Evolutionary conservation across 108 stramenopile genomes (phyloP), one percentile per base, ranked within the genome.

Genomic region (Pseudonitzschia multiseries): DNA sequence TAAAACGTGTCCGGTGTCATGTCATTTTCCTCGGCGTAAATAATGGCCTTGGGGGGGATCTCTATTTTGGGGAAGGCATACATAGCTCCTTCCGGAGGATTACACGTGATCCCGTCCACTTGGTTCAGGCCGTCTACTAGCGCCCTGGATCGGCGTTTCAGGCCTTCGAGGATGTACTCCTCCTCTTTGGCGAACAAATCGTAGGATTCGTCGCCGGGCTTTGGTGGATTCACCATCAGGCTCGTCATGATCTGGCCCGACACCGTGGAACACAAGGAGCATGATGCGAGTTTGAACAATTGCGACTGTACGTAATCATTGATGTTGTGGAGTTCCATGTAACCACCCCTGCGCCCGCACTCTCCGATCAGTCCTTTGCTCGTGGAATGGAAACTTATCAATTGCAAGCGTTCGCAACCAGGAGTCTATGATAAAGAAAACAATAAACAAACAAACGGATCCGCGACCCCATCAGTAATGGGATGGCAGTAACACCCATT

Each of bases 281-380:
- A 80, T 15, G 92, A 89, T 0, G 97, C 92, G 27, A 98, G 83
- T 82, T 99, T 99, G 86, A 95, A 97, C 31, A 99, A 72, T 64
- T 97, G 92, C 8, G 84, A 89, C 51, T 84, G 82, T 4, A 98
- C 96, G 33, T 89, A 87, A 9, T 70, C 64, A 53, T 92, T 89
- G 54, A 99, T 87, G 33, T 88, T 86, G 21, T 87, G 74, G 57
- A 99, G 51, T 75, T 99, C 97, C 73, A 96, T 86, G 72, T 98
- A 99, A 4, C 97, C 97, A 36, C 98, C 98, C 28, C 98, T 93
- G 21, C 96, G 84, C 6, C 98, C 98, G 71, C 98, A 99, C 82
- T 99, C 98, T 43, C 98, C 98, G 68, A 88, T 82, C 66, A 97
- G 82, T 27, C 98, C 98, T 84, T 99, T 98, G 52, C 89, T 90